Percentiles rank a stretch among this genome's conserved stretches.
These are phyloP conservation scores for Aspergillus sp. DNA, from an alignment of 2,329 filamentous ascomycete genomes.

Conservation along the genomic window DNA sequence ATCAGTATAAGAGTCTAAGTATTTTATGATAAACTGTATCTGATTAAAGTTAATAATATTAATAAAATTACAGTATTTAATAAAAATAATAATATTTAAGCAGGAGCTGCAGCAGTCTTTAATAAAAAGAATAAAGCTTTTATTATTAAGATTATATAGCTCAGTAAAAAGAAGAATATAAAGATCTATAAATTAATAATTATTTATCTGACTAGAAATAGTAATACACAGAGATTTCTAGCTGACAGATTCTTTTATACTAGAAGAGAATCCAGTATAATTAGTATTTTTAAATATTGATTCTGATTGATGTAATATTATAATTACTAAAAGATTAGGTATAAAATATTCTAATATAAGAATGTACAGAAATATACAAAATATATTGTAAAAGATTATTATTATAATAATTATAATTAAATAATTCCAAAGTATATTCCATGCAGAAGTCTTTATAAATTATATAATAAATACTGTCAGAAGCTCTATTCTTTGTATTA, in stretches of 20 bases:
- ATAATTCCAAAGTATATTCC: conserved; percentile 21
- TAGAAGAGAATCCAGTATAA: conserved; percentile 23
- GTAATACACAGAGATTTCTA: conserved; percentile 24
- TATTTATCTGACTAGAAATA: conserved; percentile 26
- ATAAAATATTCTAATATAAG: conserved; percentile 31
- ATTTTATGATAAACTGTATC: conserved; percentile 22
- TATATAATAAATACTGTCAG: conserved; percentile 23
- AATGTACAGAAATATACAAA: conserved; percentile 24
- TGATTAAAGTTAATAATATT: conserved; percentile 22
- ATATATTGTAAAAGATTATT: conserved; percentile 19
- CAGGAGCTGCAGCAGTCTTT: conserved; percentile 12
- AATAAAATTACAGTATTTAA: conserved; percentile 19
- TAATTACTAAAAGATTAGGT: conserved; percentile 32
- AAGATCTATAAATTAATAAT: conserved; percentile 27
- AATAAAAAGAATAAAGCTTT: conserved; percentile 23
- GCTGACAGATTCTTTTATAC: conserved; percentile 23
- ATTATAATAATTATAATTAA: conserved; percentile 19
- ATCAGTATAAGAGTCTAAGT: neutral
- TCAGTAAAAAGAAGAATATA: conserved; percentile 25
- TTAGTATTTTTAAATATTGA: conserved; percentile 23
- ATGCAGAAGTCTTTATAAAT: conserved; percentile 22
- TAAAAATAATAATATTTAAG: conserved; percentile 11
- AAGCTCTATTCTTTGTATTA: conserved; percentile 19
- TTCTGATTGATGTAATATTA: conserved; percentile 31
- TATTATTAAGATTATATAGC: conserved; percentile 25